Conservation (phyloP, 805 yeast species). For the Nematodospora valgi region DNA sequence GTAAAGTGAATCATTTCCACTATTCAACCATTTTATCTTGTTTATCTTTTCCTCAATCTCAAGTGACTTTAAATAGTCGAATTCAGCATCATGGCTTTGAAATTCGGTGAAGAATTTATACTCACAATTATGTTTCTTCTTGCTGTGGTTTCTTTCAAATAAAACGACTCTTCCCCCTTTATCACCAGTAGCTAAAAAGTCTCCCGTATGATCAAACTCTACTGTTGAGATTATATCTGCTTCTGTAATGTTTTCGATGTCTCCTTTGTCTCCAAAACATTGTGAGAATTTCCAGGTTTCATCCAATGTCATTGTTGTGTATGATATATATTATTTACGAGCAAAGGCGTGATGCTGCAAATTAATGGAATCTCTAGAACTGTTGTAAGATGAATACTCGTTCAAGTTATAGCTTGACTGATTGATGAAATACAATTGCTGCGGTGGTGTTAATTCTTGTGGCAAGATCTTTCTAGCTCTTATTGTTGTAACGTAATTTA, state of each 20-base stretch:
- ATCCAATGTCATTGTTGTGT: background rate
- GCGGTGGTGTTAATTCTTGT: too few relatives aligned
- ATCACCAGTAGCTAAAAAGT: constrained; percentile 96
- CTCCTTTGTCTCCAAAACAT: constrained; percentile 99
- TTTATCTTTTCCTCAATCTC: constrained; percentile 98
- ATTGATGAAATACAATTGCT: too few relatives aligned
- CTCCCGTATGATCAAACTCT: constrained; percentile 93
- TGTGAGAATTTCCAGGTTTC: constrained; percentile 80
- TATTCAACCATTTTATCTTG: constrained; percentile 93
- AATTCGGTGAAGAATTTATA: constrained; percentile 95
- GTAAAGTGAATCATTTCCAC: constrained; percentile 87
- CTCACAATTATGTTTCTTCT: constrained; percentile 69
- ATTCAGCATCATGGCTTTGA: constrained; percentile 98
- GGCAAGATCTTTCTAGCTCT: background rate
- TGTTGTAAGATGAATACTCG: too few relatives aligned
- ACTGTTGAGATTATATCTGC: constrained; percentile 97
- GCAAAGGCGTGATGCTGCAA: too few relatives aligned
- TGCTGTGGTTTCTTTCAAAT: constrained; percentile 80
- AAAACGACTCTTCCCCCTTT: constrained; percentile 97
- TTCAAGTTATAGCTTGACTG: too few relatives aligned
- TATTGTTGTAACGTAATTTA: background rate
- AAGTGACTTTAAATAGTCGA: constrained; percentile 90
- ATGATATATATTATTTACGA: too few relatives aligned
- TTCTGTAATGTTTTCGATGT: constrained; percentile 90
- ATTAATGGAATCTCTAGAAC: too few relatives aligned